A percentile compares a stretch with the other conserved stretches of the same genome.
Conservation (phyloP, 2,329 filamentous ascomycete genomes). For the Coleophoma eucalyptorum region DNA sequence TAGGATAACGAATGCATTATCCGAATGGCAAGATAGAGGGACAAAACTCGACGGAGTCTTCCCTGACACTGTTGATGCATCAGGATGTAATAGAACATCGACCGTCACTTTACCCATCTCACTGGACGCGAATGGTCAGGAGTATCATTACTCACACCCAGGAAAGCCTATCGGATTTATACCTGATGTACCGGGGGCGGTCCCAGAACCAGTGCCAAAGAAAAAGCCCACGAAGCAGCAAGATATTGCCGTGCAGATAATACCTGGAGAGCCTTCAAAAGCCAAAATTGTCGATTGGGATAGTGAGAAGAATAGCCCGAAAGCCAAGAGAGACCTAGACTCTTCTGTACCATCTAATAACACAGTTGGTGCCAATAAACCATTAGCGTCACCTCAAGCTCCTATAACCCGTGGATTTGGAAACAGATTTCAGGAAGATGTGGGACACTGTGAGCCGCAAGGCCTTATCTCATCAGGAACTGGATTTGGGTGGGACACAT, state of each 20-base stretch:
- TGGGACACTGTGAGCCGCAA: constrained; percentile 49
- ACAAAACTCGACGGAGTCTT: constrained; percentile 76
- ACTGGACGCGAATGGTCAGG: background rate
- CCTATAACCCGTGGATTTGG: background rate
- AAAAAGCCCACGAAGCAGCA: constrained; percentile 10
- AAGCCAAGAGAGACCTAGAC: constrained; percentile 9
- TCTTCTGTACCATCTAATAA: background rate
- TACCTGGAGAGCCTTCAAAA: constrained; percentile 19
- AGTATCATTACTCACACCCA: background rate
- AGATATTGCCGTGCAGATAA: constrained; percentile 23
- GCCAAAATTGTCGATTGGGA: constrained; percentile 20
- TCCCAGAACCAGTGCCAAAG: constrained; percentile 15
- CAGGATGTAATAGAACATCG: constrained; percentile 60
- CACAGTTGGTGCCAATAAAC: constrained; percentile 6
- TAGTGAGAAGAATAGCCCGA: constrained; percentile 11
- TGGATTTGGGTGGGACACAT: constrained; percentile 41
- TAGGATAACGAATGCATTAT: constrained; percentile 76
- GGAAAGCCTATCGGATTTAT: constrained; percentile 24
- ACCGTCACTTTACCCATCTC: background rate
- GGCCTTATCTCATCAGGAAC: constrained; percentile 43
- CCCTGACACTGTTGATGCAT: constrained; percentile 72
- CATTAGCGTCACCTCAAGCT: constrained; percentile 4
- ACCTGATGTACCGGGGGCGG: constrained; percentile 12
- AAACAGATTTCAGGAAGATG: background rate
- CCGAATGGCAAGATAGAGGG: constrained; percentile 65